Evolutionary conservation across 2,329 filamentous ascomycete species (phyloP), one percentile per base, ranked within the genome.

Genomic region (Pseudogymnoascus sp.): DNA sequence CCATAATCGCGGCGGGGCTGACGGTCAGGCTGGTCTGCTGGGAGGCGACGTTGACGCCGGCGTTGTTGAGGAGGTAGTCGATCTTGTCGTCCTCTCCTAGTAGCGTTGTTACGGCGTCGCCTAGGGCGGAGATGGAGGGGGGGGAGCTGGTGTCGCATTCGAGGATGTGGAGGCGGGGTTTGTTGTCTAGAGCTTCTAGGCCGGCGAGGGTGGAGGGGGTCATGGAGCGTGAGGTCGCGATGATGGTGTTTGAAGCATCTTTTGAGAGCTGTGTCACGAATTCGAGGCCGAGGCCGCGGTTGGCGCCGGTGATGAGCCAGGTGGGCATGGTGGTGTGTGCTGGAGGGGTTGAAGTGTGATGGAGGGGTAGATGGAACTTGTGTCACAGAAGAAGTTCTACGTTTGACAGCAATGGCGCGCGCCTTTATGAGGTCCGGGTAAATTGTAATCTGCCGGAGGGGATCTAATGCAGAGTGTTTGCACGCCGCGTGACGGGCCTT

Each of bases 21-120:
- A 81, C 72, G 0, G 70, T 73, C 16, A 80, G 67, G 21, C 72
- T 74, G 14, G 70, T 77, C 60, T 79, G 73, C 7, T 67, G 61
- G 0, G 72, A 68, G 1, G 71, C 68, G 21, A 70, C 67, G 63
- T 79, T 77, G 65, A 80, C 74, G 14, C 74, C 76, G 0, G 76
- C 76, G 41, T 77, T 71, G 63, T 77, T 75, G 68, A 78, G 71
- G 6, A 78, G 63, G 61, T 69, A 76, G 52, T 78, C 74, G 61
- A 80, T 74, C 61, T 77, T 76, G 23, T 61, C 65, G 8, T 68
- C 69, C 2, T 43, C 23, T 4, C 68, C 67, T 3, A 74, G 73
- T 7, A 71, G 68, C 11, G 69, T 71, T 0, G 71, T 65, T 59
- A 74, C 73, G 37, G 71, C 66, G 6, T 67, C 67, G 23, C 72